Percentiles rank a stretch among this genome's conserved stretches.
Conservation (phyloP, 805 yeast genomes). For the Metschnikowia colocasiae region DNA sequence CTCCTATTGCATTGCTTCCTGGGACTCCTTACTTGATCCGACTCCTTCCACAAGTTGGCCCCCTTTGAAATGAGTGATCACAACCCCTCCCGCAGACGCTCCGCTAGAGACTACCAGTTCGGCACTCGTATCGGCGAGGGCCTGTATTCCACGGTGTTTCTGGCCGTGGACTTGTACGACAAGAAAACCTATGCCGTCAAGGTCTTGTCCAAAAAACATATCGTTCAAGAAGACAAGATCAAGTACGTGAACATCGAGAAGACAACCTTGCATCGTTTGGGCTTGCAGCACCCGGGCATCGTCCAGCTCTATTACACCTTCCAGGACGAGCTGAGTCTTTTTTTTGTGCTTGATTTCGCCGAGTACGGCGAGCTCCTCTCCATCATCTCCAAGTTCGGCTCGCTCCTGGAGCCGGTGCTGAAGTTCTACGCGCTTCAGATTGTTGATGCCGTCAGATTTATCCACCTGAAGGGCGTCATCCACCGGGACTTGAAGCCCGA, state of each 20-base stretch:
- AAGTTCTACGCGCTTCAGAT: constrained; percentile 82
- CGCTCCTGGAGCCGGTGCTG: constrained; percentile 69
- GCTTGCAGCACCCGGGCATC: constrained; percentile 88
- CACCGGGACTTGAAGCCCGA: constrained; percentile 96
- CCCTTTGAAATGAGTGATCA: neutral
- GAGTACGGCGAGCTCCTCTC: constrained; percentile 91
- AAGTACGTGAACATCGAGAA: constrained; percentile 96
- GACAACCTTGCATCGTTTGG: constrained; percentile 79
- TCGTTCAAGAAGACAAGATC: constrained; percentile 89
- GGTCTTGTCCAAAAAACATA: constrained; percentile 86
- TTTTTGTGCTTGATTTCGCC: constrained; percentile 91
- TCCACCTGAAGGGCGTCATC: constrained; percentile 84
- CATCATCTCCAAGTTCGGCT: constrained; percentile 71
- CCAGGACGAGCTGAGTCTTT: constrained; percentile 83
- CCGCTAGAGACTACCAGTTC: constrained; percentile 83
- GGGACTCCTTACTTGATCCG: neutral
- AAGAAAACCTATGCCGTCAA: constrained; percentile 83
- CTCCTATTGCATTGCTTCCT: neutral
- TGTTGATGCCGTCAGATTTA: constrained; percentile 85
- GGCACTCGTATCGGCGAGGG: constrained; percentile 93
- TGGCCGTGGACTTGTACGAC: constrained; percentile 75
- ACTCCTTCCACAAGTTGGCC: neutral
- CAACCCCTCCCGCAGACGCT: constrained; percentile 21
- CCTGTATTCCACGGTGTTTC: constrained; percentile 88
- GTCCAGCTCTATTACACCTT: constrained; percentile 90